Base-by-base conservation (phyloP, 2,329 filamentous ascomycete species). In the Microsporum audouinii region DNA sequence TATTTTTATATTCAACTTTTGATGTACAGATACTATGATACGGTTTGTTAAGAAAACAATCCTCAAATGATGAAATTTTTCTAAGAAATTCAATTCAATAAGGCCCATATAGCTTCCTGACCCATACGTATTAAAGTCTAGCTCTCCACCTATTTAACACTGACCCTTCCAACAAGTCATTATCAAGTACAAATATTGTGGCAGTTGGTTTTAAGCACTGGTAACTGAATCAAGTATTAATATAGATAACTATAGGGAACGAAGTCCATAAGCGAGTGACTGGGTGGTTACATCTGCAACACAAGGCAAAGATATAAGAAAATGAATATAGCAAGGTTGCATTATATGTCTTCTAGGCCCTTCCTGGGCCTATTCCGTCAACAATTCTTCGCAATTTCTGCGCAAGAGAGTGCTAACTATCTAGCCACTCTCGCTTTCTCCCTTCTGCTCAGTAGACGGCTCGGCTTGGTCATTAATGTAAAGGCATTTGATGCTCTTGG, bases 211-310 rank as follows among this genome's bases (percentile, higher is more conserved):
- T n/a, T 8, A 47, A 47, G 43, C 1, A 8, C 45, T 31, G 3
- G 23, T 31, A 12, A 31, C 45, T 23, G 7, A 51, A 51, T 29
- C 3, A 7, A 55, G 14, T 10, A 49, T 49, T 27, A 49, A 49
- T 23, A 55, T 23, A 55, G 17, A 14, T 33, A 49, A 29, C 10
- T 49, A 49, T 49, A 55, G 49, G 17, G 31, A 36, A 55, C 17
- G 17, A 55, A 36, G n/a, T 17, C 27, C 49, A n/a, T 55, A 55
- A 55, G 17, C 49, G 49, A 55, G 49, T 55, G 49, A 55, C 49
- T 55, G 49, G 45, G 23, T 36, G 31, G 49, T 23, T 36, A 17
- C 49, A 34, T 36, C 1, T 55, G 49, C 33, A 55, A 55, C 4
- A n/a, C n/a, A 31, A 17, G 12, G 5, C 17, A 29, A 29, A 36